A percentile compares a stretch with the other conserved stretches of the same genome.
Conservation (phyloP, 768 basidiomycete species). For the Russula vinacea region DNA sequence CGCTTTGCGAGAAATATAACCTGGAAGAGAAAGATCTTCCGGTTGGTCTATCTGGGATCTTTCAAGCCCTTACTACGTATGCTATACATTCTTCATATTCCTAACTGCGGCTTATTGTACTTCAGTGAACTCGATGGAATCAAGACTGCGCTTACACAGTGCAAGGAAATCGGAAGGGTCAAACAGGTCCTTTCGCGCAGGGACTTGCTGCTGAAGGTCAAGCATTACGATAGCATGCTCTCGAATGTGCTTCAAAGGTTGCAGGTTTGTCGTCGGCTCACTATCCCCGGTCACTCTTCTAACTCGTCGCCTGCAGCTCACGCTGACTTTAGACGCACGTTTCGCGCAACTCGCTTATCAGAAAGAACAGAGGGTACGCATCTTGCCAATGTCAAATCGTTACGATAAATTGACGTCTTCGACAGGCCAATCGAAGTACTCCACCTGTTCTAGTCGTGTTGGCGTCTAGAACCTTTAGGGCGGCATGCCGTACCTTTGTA, state of each 20-base stretch:
- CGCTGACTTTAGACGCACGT: background rate
- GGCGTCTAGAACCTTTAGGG: no score
- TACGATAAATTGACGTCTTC: background rate
- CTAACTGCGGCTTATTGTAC: background rate
- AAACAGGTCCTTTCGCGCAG: background rate
- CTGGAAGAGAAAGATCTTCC: background rate
- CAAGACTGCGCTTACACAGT: background rate
- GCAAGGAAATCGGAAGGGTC: background rate
- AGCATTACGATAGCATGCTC: conserved; percentile 5
- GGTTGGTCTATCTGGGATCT: background rate
- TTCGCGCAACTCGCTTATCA: background rate
- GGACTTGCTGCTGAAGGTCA: conserved; percentile 11
- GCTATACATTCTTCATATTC: background rate
- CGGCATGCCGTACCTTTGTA: no score
- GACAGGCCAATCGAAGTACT: background rate
- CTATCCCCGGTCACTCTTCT: background rate
- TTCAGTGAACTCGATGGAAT: conserved; percentile 9
- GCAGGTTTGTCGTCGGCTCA: background rate
- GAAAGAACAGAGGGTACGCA: background rate
- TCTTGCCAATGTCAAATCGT: background rate
- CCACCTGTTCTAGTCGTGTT: no score
- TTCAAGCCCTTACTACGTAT: conserved; percentile 1
- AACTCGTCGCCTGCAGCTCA: background rate
- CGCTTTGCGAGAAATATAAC: background rate
- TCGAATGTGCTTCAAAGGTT: background rate